Conservation (phyloP, 768 basidiomycete species). For the Lactarius indigo region DNA sequence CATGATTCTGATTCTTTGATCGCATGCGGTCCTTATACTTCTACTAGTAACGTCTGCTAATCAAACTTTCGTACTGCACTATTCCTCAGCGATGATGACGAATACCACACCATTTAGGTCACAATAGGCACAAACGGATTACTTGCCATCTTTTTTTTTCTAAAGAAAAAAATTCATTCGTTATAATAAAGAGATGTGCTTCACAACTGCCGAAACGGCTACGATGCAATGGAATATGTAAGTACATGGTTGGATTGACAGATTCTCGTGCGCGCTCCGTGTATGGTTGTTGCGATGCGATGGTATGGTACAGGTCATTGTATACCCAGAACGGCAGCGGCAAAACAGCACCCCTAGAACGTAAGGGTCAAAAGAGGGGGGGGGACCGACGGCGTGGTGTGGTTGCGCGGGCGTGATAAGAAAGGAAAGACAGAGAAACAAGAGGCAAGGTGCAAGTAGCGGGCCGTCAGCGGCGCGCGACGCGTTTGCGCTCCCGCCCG, state of each 20-base stretch:
- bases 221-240: conserved; percentile 20
- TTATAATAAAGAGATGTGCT: conserved; percentile 25
- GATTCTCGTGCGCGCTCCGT: conserved; percentile 15
- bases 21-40: too few relatives aligned
- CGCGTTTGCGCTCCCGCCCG: conserved; percentile 68
- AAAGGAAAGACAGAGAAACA: neutral
- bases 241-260: conserved; percentile 18
- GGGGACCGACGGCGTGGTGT: neutral
- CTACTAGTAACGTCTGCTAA: too few relatives aligned
- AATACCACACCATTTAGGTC: too few relatives aligned
- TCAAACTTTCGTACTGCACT: too few relatives aligned
- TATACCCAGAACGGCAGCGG: conserved; percentile 12
- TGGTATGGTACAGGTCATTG: conserved; percentile 16
- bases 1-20: too few relatives aligned
- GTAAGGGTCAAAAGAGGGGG: neutral
- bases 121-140: too few relatives aligned
- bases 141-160: neutral
- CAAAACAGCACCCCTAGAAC: conserved; percentile 8
- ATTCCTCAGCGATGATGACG: too few relatives aligned
- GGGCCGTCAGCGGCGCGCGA: conserved; percentile 54
- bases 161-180: conserved; percentile 3
- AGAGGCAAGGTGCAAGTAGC: neutral
- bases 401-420: neutral
- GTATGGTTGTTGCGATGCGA: conserved; percentile 3
- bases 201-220: conserved; percentile 16